A percentile compares a stretch with the other conserved stretches of the same genome.
Evolutionary conservation across 164 flowering plant genomes (phyloP).

Genomic region (Dillenia suffruticosa): DNA sequence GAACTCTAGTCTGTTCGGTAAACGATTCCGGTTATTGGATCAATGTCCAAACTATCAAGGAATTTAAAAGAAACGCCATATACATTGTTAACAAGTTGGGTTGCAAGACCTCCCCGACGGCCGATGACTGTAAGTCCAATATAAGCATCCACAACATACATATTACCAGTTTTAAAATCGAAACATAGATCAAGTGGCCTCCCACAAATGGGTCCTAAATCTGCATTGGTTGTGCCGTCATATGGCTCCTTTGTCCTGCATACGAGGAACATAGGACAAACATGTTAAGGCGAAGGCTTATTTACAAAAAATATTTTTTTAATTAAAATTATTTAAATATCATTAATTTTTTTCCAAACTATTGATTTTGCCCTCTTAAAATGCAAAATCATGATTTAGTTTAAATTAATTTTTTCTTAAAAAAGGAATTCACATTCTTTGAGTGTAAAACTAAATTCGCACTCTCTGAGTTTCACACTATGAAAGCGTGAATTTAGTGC

Average conservation of each 20-base stretch:
- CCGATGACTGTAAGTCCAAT: slow-evolving; percentile 31
- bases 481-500: too few relatives aligned
- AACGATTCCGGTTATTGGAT: slow-evolving; percentile 11
- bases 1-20: slow-evolving; percentile 26
- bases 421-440: too few relatives aligned
- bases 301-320: too few relatives aligned
- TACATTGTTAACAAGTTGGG: slow-evolving; percentile 7
- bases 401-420: too few relatives aligned
- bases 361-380: too few relatives aligned
- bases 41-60: slow-evolving; percentile 18
- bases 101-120: slow-evolving; percentile 12
- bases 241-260: too few relatives aligned
- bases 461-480: slow-evolving; percentile 10
- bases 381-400: too few relatives aligned
- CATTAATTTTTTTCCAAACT: too few relatives aligned
- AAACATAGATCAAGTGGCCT: slow-evolving; percentile 34
- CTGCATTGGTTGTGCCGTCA: slow-evolving; percentile 4
- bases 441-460: slow-evolving; percentile 8
- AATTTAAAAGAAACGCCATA: slow-evolving; percentile 16
- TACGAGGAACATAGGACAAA: too few relatives aligned
- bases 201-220: slow-evolving; percentile 21
- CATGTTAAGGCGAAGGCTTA: too few relatives aligned
- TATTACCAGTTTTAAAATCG: slow-evolving; percentile 22
- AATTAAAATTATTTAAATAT: too few relatives aligned
- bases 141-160: slow-evolving; percentile 40